Evolutionary conservation across 164 flowering plant genomes (phyloP), one percentile per base, ranked within the genome.

Genomic region (Amborella trichopoda): DNA sequence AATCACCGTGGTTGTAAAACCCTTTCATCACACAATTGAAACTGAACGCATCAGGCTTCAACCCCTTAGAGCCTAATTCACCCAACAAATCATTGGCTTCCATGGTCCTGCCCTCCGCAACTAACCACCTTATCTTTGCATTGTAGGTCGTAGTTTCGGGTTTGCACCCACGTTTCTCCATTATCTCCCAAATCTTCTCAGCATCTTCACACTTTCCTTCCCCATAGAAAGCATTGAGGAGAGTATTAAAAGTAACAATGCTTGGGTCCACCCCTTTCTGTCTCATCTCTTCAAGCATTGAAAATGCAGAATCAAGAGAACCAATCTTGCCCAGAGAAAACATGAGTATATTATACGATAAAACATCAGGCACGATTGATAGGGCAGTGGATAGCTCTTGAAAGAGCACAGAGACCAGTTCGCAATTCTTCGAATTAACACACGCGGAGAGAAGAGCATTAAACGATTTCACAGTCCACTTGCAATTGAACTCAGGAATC

Each of bases 401-500:
- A 14, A 78, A 71, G 21, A 73, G 1, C 65, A 26, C 53, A 0
- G 48, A 59, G n/a, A 68, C 50, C 50, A 59, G 38, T 13, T 65
- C 74, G 28, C 42, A 68, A 17, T 55, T 42, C 61, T 64, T 57
- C 4, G 67, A 55, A 23, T 51, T 44, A 12, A 68, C 50, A 14
- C 59, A 61, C 1, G 79, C 75, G 6, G 47, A 43, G 43, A 78
- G 36, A 30, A 78, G 62, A 38, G 81, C 79, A 47, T 78, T 78
- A 23, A 78, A 33, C 0, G 72, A 73, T 26, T 26, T 44, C 16
- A 64, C 62, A 8, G 75, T 68, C 2, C 73, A 61, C 16, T 46
- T 38, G 50, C 75, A 68, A 3, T 67, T 65, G 11, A 55, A 45
- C 5, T 58, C 49, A 2, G 81, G 73, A 75, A 78, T 55, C 73